phyloP scores from a whole-genome alignment of 257 asterid genomes.

The Ballota nigra region DNA sequence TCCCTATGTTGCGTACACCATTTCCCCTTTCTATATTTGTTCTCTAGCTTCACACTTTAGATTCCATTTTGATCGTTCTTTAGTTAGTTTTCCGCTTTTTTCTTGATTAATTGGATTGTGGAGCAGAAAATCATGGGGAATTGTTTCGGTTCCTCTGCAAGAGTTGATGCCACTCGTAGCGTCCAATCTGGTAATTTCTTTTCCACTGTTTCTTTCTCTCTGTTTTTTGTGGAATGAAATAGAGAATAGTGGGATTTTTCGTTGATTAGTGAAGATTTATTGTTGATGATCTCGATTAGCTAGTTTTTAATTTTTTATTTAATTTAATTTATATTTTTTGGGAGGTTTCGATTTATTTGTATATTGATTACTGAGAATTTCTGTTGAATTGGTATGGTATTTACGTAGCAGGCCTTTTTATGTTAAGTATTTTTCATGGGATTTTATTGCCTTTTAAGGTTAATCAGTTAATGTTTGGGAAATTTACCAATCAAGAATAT shows the following conservation, averaged over 20 bases:
- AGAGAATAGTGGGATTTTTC: neutral
- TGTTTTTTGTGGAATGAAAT: neutral
- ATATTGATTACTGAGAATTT: neutral
- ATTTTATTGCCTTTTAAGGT: neutral
- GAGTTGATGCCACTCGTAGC: conserved; percentile 32
- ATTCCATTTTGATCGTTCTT: neutral
- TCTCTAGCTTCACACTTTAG: neutral
- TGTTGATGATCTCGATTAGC: neutral
- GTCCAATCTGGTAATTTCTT: conserved; percentile 25
- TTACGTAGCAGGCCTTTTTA: neutral
- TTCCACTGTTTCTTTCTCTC: neutral
- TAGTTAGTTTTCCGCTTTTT: neutral
- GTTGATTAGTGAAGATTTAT: neutral
- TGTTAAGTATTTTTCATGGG: neutral
- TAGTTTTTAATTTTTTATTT: neutral
- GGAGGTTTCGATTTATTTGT: neutral
- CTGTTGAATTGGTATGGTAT: neutral
- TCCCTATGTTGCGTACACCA: neutral
- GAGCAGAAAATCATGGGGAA: conserved; percentile 32
- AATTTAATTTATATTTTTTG: neutral
- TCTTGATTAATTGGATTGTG: neutral
- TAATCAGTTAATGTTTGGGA: neutral
- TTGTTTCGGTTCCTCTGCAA: conserved; percentile 35
- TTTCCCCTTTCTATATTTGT: neutral
- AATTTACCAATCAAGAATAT: neutral